Conservation (phyloP, 306 rosid species). For the Quercus ilex region DNA sequence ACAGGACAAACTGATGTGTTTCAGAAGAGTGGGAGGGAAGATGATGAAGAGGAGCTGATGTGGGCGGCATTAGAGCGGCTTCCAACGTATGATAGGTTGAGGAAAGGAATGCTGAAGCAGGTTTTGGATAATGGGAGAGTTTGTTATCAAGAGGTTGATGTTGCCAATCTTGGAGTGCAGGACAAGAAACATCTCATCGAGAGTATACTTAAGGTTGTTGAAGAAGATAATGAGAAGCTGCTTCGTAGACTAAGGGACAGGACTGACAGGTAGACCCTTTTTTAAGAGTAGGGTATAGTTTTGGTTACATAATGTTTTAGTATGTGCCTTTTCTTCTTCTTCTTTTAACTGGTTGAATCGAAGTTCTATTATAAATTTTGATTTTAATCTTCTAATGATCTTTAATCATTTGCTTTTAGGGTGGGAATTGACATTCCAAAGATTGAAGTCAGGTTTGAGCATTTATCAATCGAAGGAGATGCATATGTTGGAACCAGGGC, state of each 20-base stretch:
- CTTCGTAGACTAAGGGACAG: slow-evolving; percentile 56
- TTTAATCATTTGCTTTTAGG: slow-evolving; percentile 24
- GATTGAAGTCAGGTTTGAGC: slow-evolving; percentile 74
- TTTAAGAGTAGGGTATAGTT: neutral
- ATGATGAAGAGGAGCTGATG: slow-evolving; percentile 54
- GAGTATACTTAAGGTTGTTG: slow-evolving; percentile 45
- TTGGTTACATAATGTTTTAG: neutral
- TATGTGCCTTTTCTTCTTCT: neutral
- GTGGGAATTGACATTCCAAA: slow-evolving; percentile 72
- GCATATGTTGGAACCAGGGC: slow-evolving; percentile 81
- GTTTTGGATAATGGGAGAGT: slow-evolving; percentile 51
- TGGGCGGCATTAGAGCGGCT: slow-evolving; percentile 93
- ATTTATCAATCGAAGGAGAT: slow-evolving; percentile 63
- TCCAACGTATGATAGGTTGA: slow-evolving; percentile 75
- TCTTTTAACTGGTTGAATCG: neutral
- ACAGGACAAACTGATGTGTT: slow-evolving; percentile 20
- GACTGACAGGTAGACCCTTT: slow-evolving; percentile 42
- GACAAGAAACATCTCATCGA: slow-evolving; percentile 54
- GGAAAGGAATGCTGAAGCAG: slow-evolving; percentile 51
- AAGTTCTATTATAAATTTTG: too few relatives aligned
- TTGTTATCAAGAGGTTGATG: slow-evolving; percentile 51
- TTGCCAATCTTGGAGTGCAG: slow-evolving; percentile 42
- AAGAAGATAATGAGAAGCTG: slow-evolving; percentile 73
- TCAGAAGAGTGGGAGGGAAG: slow-evolving; percentile 25
- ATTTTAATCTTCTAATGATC: neutral